Percentiles rank a stretch among this genome's conserved stretches.
phyloP scores from a whole-genome alignment of 208 protist species.

The Herpetomonas muscarum region DNA sequence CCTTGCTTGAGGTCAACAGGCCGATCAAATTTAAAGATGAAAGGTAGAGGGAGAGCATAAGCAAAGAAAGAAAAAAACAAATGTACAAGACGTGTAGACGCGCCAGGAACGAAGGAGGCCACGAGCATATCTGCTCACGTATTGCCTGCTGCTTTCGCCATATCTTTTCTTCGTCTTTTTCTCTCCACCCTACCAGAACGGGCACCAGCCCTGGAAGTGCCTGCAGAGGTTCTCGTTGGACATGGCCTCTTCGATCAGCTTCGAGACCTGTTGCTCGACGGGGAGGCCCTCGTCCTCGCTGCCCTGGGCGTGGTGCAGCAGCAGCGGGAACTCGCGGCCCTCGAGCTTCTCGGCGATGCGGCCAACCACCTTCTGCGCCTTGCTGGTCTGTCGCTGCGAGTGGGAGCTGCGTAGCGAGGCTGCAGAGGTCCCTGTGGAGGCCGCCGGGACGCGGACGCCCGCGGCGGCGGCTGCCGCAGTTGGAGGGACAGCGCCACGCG shows the following conservation, averaged over 20 bases:
- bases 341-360: slow-evolving; percentile 98
- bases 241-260: slow-evolving; percentile 97
- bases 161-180: not conserved
- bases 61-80: slow-evolving; percentile 1
- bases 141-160: not conserved
- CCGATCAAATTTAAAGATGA: too few relatives aligned
- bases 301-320: not conserved
- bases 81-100: not conserved
- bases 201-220: slow-evolving; percentile 99
- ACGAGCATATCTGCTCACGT: too few relatives aligned
- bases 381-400: slow-evolving; percentile 73
- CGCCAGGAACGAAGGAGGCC: not conserved
- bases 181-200: slow-evolving; percentile 92
- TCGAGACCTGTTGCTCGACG: slow-evolving; percentile 87
- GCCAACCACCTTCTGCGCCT: slow-evolving; percentile 94
- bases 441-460: not conserved
- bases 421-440: slow-evolving; percentile 1
- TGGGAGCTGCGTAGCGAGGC: slow-evolving; percentile 8
- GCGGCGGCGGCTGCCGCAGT: too few relatives aligned
- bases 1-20: too few relatives aligned
- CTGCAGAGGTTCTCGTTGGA: slow-evolving; percentile 98
- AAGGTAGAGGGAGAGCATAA: not conserved
- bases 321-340: slow-evolving; percentile 94
- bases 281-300: slow-evolving; percentile 52
- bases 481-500: too few relatives aligned